phyloP scores from a whole-genome alignment of 2,329 filamentous ascomycete species.

The Colletotrichum paranaense region DNA sequence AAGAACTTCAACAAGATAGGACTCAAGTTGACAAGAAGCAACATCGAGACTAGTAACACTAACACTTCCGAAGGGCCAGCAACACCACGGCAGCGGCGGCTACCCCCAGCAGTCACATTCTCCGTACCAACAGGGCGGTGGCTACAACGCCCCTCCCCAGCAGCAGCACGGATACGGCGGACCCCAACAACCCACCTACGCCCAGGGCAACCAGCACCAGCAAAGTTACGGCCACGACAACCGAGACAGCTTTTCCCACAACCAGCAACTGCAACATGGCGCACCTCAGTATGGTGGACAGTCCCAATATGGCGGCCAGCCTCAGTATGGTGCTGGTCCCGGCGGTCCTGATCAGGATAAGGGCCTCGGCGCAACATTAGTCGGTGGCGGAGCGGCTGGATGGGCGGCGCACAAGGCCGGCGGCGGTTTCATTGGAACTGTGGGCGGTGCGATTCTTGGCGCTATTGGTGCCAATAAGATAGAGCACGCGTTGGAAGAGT shows the following conservation, averaged over 20 bases:
- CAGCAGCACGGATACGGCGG: slow-evolving; percentile 33
- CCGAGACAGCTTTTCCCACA: slow-evolving; percentile 35
- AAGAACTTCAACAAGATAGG: slow-evolving; percentile 2
- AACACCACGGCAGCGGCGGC: slow-evolving; percentile 34
- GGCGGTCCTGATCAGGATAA: slow-evolving; percentile 54
- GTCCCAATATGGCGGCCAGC: slow-evolving; percentile 17
- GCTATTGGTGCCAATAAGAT: slow-evolving; percentile 66
- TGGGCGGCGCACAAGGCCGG: slow-evolving; percentile 66
- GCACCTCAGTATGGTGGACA: slow-evolving; percentile 35
- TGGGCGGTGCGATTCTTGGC: slow-evolving; percentile 62
- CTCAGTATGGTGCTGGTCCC: slow-evolving; percentile 37
- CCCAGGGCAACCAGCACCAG: slow-evolving; percentile 39
- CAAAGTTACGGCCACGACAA: slow-evolving; percentile 46
- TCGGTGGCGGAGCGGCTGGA: slow-evolving; percentile 65
- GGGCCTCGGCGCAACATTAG: slow-evolving; percentile 65
- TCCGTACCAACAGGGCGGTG: slow-evolving; percentile 36
- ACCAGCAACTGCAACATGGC: slow-evolving; percentile 37
- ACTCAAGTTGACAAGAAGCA: neutral
- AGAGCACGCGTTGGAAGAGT: slow-evolving; percentile 54
- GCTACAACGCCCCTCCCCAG: slow-evolving; percentile 35
- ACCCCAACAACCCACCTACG: slow-evolving; percentile 32
- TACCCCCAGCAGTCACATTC: slow-evolving; percentile 37
- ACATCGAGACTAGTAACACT: neutral
- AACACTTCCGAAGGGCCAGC: slow-evolving; percentile 21
- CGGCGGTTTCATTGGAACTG: slow-evolving; percentile 61